Base-by-base conservation (phyloP, 2,329 filamentous ascomycete genomes). In the Calonectria pauciramosa region DNA sequence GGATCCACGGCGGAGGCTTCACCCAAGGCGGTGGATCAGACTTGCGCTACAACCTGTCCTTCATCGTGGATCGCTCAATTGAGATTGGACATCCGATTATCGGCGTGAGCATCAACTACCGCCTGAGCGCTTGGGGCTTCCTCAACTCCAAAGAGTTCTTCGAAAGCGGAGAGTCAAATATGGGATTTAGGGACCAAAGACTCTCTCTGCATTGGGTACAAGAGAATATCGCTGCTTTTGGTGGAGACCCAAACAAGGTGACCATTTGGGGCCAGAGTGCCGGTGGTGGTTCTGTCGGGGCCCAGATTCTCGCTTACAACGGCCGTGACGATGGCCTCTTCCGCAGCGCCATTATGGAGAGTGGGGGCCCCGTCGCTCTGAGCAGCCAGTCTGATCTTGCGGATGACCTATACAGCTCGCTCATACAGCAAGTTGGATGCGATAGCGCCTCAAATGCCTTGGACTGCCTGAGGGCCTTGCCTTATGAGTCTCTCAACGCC, bases 11-110 rank as follows among this genome's bases (percentile, higher is more conserved):
- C 41, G 87, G 87, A 47, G 87, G 85, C 5, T 88, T 71, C 23
- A 70, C 34, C 13, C 69, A 75, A 78, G 90, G 89, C 3, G 85
- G 86, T 6, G 68, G 85, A 78, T 26, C 77, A 76, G 88, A 90
- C 70, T 79, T 85, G 26, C 85, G 90, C 32, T 93, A 93, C 81
- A 93, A 93, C 79, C 85, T 92, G 66, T 90, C 89, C 18, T 90
- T 88, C 73, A 88, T 93, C 44, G 89, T 93, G 1, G 86, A 71
- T 84, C 86, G 16, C 82, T 86, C 71, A 3, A 59, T 71, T 2
- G 75, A 82, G 4, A 86, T 87, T 20, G 85, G 85, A 67, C 86
- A 86, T 64, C 77, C 78, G 1, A 69, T 80, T 3, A 59, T 81
- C 16, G 75, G 54, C 13, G 77, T 81, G 6, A 71, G 68, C 20